These are phyloP conservation scores for Kwoniella bestiolae DNA, from an alignment of 768 basidiomycete species.

Conservation along the genomic window DNA sequence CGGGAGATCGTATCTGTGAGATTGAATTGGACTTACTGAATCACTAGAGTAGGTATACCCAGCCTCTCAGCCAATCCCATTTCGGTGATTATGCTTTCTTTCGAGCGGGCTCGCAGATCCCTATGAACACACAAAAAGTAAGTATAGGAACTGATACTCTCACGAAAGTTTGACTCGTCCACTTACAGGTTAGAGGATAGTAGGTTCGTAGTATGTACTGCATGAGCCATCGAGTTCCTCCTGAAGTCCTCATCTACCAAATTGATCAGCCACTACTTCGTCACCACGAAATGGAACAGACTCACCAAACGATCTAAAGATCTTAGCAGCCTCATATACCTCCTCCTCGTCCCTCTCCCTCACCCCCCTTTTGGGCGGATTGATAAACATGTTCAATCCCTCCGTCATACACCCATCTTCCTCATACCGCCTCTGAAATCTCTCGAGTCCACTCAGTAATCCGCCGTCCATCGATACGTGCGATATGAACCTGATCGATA, in stretches of 20 bases:
- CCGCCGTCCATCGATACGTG: slow-evolving; percentile 21
- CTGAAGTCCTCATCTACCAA: slow-evolving; percentile 13
- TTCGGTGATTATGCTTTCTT: slow-evolving; percentile 21
- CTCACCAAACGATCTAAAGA: slow-evolving; percentile 1
- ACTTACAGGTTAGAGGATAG: slow-evolving; percentile 22
- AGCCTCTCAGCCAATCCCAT: slow-evolving; percentile 10
- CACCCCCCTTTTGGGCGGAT: slow-evolving; percentile 7
- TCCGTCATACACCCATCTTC: not conserved
- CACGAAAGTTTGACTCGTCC: not conserved
- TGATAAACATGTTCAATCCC: slow-evolving; percentile 18
- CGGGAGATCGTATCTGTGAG: not conserved
- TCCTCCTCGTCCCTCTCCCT: not conserved
- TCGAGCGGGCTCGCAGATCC: not conserved
- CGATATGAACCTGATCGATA: slow-evolving; percentile 4
- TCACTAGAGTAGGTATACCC: slow-evolving; percentile 27
- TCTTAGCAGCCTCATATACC: not conserved
- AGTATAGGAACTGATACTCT: not conserved
- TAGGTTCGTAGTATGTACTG: slow-evolving; percentile 32
- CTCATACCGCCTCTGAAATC: not conserved
- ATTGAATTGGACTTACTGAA: slow-evolving; percentile 27
- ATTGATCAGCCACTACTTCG: not conserved
- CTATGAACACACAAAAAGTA: not conserved
- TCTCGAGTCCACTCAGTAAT: not conserved
- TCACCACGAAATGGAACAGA: not conserved
- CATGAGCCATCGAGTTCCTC: slow-evolving; percentile 24